A percentile compares a stretch with the other conserved stretches of the same genome.
Conservation (phyloP, 176 grass and related monocot species). For the Cymbopogon citratus region DNA sequence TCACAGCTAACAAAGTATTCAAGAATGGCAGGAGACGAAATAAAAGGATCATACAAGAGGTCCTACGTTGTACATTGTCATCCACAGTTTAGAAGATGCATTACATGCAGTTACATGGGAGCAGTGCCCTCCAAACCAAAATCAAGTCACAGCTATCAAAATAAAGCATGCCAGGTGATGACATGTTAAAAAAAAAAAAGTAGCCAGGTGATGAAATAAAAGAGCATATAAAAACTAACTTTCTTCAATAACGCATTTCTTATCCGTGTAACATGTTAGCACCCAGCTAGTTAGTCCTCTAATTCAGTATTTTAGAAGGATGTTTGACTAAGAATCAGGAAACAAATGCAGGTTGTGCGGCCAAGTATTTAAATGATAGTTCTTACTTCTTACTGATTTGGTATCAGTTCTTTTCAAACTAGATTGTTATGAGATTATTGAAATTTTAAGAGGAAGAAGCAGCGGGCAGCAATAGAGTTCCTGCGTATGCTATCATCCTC, state of each 20-base stretch:
- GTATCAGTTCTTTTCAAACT: neutral
- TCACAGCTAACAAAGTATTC: neutral
- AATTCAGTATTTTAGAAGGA: neutral
- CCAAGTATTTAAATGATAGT: neutral
- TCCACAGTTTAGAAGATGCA: neutral
- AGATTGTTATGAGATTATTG: slow-evolving; percentile 2
- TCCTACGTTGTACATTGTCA: neutral
- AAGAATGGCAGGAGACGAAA: neutral
- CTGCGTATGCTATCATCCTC: neutral
- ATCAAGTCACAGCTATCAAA: neutral
- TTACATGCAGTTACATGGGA: neutral
- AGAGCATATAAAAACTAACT: neutral
- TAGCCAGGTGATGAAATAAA: neutral
- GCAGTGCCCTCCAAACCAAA: neutral
- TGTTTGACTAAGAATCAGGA: neutral
- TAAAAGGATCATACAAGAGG: neutral
- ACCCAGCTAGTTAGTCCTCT: neutral
- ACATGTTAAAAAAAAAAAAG: neutral
- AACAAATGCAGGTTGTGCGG: neutral
- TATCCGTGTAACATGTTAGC: neutral
- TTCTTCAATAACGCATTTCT: neutral
- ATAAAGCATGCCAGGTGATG: neutral
- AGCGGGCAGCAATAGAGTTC: neutral
- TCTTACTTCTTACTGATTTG: neutral
- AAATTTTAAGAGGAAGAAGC: neutral